Base-by-base conservation (phyloP, 768 basidiomycete genomes). In the Mycena crocata region DNA sequence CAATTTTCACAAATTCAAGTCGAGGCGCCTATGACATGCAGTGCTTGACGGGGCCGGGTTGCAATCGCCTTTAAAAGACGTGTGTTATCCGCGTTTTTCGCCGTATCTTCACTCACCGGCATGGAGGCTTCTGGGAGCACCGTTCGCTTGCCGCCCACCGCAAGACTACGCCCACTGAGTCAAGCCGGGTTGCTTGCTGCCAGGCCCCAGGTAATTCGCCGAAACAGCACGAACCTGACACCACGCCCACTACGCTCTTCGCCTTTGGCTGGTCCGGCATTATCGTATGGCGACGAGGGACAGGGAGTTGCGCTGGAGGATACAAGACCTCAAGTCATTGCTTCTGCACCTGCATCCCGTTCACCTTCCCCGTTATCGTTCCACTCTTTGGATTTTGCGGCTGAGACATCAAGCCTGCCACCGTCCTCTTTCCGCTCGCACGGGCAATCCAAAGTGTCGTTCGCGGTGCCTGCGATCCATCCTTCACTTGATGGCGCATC, bases 201-300 rank as follows among this genome's bases (percentile, higher is more conserved):
- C 8, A 14, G 23, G 7, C 23, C 44, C 21, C 48, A 31, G 28
- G 23, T 51, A 13, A 51, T 35, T 34, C 57, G 44, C 26, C 57
- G 57, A 28, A 31, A 58, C 21, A 58, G 57, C 32, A 45, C 44
- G 30, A 57, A 4, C 28, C 42, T 42, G 24, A 56, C 23, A 12
- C 39, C 55, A n/a, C 56, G 56, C 23, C 56, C 56, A 10, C 56
- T 46, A 19, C 57, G 57, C 28, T 58, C 57, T 35, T 58, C 57
- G 24, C 57, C 57, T 34, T 35, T 58, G 23, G 57, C 57, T 5
- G 57, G 57, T 35, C 44, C 57, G 17, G 40, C 24, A 7, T 48
- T 45, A 35, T 58, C 57, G 23, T 32, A 45, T 17, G 32, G 15
- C 8, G 56, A 57, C 23, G 40, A 28, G 8, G 19, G 15, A 23